A percentile compares a stretch with the other conserved stretches of the same genome.
These are phyloP conservation scores for Cordyceps javanica DNA, from an alignment of 2,329 filamentous ascomycete species.

Conservation along the genomic window DNA sequence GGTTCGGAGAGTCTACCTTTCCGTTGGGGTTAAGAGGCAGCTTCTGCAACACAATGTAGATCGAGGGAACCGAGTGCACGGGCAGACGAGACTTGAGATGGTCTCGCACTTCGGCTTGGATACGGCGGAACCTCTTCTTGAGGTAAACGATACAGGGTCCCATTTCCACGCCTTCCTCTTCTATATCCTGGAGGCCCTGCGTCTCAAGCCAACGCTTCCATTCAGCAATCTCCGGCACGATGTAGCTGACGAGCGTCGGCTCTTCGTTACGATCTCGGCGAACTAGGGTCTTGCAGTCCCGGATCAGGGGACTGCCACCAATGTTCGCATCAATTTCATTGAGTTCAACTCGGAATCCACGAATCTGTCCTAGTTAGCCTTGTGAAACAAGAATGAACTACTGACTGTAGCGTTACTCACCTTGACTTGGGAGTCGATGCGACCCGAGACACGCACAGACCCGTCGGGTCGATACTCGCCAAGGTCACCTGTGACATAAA, in stretches of 20 bases:
- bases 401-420: too few species aligned
- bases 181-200: conserved; percentile 46
- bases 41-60: conserved; percentile 32
- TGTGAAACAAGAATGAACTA: not conserved
- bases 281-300: conserved; percentile 81
- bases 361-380: conserved; percentile 44
- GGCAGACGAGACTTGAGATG: conserved; percentile 58
- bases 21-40: conserved; percentile 70
- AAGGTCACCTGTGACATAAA: conserved; percentile 85
- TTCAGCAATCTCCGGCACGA: conserved; percentile 69
- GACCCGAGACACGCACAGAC: conserved; percentile 65
- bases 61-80: conserved; percentile 28
- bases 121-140: conserved; percentile 40
- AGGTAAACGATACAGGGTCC: conserved; percentile 36
- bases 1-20: conserved; percentile 70
- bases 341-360: conserved; percentile 92
- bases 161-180: conserved; percentile 45
- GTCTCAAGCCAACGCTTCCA: conserved; percentile 63
- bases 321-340: conserved; percentile 87
- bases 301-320: conserved; percentile 64
- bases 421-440: conserved; percentile 86
- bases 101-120: conserved; percentile 51
- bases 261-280: conserved; percentile 47
- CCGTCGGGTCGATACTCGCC: conserved; percentile 68
- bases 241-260: conserved; percentile 78